A percentile compares a stretch with the other conserved stretches of the same genome.
Evolutionary conservation across 768 basidiomycete species (phyloP).

Genomic region (Mycena capillaripes): DNA sequence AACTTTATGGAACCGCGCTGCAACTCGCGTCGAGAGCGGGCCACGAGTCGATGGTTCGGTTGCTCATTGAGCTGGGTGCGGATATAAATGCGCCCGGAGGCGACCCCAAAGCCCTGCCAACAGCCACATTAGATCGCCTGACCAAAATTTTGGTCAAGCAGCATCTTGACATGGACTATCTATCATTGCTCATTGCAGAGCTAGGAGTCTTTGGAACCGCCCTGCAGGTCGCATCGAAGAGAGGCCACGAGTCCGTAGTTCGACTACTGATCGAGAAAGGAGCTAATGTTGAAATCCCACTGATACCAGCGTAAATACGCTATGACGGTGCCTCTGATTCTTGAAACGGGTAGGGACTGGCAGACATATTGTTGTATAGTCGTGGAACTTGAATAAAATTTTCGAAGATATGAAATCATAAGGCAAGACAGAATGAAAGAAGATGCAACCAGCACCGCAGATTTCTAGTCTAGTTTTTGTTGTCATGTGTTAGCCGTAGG

Average conservation of each 20-base stretch:
- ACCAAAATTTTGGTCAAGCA: neutral
- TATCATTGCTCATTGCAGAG: neutral
- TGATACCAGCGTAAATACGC: neutral
- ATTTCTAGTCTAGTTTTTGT: too few species aligned
- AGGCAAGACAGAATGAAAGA: too few species aligned
- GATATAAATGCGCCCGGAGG: neutral
- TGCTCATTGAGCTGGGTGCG: conserved; percentile 10
- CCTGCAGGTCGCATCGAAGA: neutral
- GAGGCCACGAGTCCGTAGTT: too few species aligned
- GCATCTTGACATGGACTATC: neutral
- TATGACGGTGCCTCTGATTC: neutral
- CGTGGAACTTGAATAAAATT: neutral
- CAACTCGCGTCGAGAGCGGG: too few species aligned
- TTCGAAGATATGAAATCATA: neutral
- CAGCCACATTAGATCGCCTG: neutral
- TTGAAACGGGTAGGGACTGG: neutral
- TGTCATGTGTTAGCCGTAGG: too few species aligned
- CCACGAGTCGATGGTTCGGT: too few species aligned
- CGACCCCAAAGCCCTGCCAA: neutral
- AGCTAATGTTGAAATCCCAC: neutral
- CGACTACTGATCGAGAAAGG: conserved; percentile 3
- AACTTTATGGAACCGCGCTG: neutral
- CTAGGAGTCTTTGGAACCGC: conserved; percentile 2
- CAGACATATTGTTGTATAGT: neutral
- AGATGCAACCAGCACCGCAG: too few species aligned